phyloP scores from a whole-genome alignment of 2,329 filamentous ascomycete species.

The Chrysoporthe austroafricana region DNA sequence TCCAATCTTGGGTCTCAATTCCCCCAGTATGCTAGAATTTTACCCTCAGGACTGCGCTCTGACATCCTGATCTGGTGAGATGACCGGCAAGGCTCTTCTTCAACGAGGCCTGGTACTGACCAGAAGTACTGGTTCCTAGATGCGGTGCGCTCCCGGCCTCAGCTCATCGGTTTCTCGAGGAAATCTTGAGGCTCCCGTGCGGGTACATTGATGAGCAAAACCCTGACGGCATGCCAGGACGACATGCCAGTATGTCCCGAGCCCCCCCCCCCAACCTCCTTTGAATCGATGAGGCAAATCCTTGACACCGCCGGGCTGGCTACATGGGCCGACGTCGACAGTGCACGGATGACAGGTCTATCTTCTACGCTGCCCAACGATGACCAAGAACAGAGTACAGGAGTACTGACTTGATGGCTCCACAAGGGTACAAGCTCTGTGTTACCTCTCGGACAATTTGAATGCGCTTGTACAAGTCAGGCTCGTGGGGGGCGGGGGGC shows the following conservation, averaged over 20 bases:
- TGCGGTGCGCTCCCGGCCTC: constrained; percentile 12
- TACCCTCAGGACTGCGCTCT: constrained; percentile 11
- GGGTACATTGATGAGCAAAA: background rate
- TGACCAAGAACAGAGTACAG: background rate
- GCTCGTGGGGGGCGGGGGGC: constrained; percentile 38
- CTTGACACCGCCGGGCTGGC: constrained; percentile 9
- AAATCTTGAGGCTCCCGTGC: constrained; percentile 11
- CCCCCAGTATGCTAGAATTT: constrained; percentile 12
- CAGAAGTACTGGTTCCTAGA: constrained; percentile 14
- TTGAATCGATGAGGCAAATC: background rate
- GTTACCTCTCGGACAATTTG: constrained; percentile 44
- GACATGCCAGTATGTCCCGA: background rate
- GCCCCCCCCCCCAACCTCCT: background rate
- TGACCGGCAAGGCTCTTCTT: constrained; percentile 11
- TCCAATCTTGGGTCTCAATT: constrained; percentile 29
- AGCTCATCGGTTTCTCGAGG: constrained; percentile 26
- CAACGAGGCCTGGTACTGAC: constrained; percentile 13
- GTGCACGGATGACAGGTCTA: background rate
- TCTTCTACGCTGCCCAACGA: constrained; percentile 4
- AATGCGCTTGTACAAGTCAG: constrained; percentile 45
- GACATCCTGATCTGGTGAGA: constrained; percentile 10
- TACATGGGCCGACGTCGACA: constrained; percentile 3
- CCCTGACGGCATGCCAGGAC: background rate
- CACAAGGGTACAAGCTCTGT: constrained; percentile 37
- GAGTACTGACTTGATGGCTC: constrained; percentile 19